These are phyloP conservation scores for Cymbopogon citratus DNA, from an alignment of 176 grass and related monocot genomes.

Conservation along the genomic window DNA sequence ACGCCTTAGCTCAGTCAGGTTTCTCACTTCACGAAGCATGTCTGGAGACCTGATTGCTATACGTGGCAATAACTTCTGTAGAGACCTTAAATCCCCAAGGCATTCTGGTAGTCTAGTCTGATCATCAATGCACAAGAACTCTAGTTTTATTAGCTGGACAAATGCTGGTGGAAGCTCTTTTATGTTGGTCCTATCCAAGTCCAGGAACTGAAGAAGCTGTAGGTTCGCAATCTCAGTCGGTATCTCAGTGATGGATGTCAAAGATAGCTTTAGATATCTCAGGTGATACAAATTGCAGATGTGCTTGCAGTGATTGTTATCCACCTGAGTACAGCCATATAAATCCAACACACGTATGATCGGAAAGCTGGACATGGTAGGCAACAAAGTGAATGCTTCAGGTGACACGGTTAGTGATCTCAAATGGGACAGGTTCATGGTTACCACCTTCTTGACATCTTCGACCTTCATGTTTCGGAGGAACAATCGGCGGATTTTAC, in stretches of 20 bases:
- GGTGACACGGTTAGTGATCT: neutral
- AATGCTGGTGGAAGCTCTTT: neutral
- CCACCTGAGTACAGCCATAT: neutral
- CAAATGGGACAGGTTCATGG: neutral
- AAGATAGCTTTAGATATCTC: neutral
- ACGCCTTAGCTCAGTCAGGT: neutral
- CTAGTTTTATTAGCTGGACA: neutral
- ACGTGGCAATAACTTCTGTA: neutral
- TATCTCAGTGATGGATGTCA: neutral
- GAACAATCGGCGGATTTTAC: neutral
- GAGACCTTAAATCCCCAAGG: neutral
- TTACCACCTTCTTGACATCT: neutral
- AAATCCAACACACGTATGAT: slow-evolving; percentile 8
- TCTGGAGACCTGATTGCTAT: neutral
- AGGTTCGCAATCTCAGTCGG: neutral
- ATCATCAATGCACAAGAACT: neutral
- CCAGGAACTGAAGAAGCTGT: neutral
- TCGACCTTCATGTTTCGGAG: neutral
- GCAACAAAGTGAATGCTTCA: neutral
- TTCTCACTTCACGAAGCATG: neutral
- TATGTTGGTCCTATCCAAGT: neutral
- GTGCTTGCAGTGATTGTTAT: neutral
- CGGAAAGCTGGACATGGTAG: neutral
- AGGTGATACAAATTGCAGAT: neutral
- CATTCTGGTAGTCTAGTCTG: neutral